Evolutionary conservation across 73 alveolate genomes (phyloP).

Genomic region (Urostyla sp.): DNA sequence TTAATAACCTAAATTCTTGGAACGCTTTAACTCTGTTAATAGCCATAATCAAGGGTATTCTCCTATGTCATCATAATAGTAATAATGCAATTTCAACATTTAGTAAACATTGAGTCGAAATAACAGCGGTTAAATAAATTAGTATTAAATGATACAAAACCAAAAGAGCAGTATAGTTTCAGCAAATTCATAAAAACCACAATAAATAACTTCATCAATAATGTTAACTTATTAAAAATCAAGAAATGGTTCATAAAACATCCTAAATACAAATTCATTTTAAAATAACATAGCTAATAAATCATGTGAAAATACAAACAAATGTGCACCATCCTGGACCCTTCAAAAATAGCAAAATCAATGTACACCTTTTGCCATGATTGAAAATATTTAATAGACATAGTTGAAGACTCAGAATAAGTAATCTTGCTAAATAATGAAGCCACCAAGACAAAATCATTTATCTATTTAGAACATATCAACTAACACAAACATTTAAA

Average conservation of each 20-base stretch:
- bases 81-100: no score
- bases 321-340: background rate
- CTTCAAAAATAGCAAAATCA: background rate
- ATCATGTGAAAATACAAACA: background rate
- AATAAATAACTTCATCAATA: background rate
- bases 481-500: background rate
- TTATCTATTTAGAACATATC: background rate
- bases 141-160: no score
- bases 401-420: background rate
- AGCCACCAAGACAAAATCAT: slow-evolving; percentile 15
- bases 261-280: background rate
- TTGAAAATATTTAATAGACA: background rate
- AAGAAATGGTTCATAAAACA: slow-evolving; percentile 14
- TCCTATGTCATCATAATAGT: no score
- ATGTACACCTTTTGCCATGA: background rate
- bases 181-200: no score
- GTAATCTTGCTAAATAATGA: background rate
- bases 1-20: no score
- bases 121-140: no score
- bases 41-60: no score
- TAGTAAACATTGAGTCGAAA: no score
- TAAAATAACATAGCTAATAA: background rate
- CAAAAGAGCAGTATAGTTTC: no score
- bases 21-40: no score
- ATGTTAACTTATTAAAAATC: background rate